Conservation (phyloP, 768 basidiomycete genomes). For the Lentinula edodes region DNA sequence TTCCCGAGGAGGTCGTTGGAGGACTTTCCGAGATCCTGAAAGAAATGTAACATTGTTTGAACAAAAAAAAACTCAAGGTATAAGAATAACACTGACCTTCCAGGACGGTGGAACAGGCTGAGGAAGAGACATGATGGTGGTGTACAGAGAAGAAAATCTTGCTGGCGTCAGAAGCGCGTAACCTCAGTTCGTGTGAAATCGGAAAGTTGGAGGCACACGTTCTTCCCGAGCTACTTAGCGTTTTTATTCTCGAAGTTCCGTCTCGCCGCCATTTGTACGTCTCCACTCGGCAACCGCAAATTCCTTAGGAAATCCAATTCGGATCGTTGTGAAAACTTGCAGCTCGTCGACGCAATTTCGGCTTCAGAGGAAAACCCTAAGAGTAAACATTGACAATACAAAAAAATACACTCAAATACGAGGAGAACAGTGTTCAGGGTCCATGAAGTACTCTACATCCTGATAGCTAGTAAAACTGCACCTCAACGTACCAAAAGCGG, state of each 20-base stretch:
- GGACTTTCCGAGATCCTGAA: constrained; percentile 92
- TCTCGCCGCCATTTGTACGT: not conserved
- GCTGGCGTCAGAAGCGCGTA: not conserved
- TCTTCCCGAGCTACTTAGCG: not conserved
- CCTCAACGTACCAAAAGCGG: not conserved
- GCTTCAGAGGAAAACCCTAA: not conserved
- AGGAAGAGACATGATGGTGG: constrained; percentile 75
- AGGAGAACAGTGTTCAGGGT: not conserved
- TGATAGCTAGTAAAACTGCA: not conserved
- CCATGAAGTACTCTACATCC: not conserved
- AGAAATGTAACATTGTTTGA: constrained; percentile 8
- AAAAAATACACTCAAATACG: not conserved
- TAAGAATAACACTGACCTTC: constrained; percentile 57
- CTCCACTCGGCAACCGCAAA: not conserved
- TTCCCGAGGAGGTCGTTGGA: constrained; percentile 90
- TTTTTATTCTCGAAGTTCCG: not conserved
- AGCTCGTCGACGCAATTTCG: not conserved
- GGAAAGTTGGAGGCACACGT: not conserved
- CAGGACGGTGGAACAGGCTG: constrained; percentile 96
- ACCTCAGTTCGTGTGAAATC: constrained; percentile 3
- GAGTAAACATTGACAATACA: not conserved
- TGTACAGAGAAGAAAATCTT: constrained; percentile 9
- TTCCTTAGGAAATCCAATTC: not conserved
- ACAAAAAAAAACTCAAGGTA: not conserved
- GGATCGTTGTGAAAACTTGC: not conserved